Base-by-base conservation (phyloP, 2,329 filamentous ascomycete genomes). In the Corynespora cassiicola region DNA sequence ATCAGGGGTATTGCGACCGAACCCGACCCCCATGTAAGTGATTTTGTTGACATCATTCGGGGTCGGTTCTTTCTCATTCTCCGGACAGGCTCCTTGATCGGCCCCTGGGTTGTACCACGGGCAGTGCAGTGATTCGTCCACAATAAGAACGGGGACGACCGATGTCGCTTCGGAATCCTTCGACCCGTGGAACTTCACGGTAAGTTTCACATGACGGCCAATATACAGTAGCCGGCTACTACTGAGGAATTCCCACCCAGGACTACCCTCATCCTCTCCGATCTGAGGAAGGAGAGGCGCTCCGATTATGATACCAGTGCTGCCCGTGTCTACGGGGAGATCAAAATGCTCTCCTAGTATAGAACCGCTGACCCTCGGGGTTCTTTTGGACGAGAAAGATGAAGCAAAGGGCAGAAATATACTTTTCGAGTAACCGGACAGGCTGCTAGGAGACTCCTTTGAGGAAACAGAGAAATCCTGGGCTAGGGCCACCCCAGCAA, bases 261-360 rank as follows among this genome's bases (percentile, higher is more conserved):
- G 29, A n/a, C 20, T 23, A 18, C 38, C 32, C 5, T 25, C 21
- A 10, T 11, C 17, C 9, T 20, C 33, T 8, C 41, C 26, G 15
- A 45, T 32, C 12, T 31, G 6, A 10, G 37, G 32, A 3, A 51
- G 29, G 5, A 34, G 31, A 1, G 38, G 28, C 9, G 31, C 23
- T 17, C 44, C 31, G 11, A 51, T 42, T 7, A 47, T 11, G 3
- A 51, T 19, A 10, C 40, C 37, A 2, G 44, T 45, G 24, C 35
- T 47, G n/a, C 40, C 35, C 1, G 47, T 47, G 26, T 51, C 47
- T 7, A 51, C 27, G 2, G 44, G 44, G 16, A 51, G 27, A 3
- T n/a, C 31, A 7, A 40, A 44, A 2, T 4, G 3, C 7, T 23
- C 30, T 27, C 37, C 34, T 20, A 31, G 23, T 14, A 51, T 51